These are phyloP conservation scores for Hyphodiscus sp. DNA, from an alignment of 2,329 filamentous ascomycete species.

Conservation along the genomic window DNA sequence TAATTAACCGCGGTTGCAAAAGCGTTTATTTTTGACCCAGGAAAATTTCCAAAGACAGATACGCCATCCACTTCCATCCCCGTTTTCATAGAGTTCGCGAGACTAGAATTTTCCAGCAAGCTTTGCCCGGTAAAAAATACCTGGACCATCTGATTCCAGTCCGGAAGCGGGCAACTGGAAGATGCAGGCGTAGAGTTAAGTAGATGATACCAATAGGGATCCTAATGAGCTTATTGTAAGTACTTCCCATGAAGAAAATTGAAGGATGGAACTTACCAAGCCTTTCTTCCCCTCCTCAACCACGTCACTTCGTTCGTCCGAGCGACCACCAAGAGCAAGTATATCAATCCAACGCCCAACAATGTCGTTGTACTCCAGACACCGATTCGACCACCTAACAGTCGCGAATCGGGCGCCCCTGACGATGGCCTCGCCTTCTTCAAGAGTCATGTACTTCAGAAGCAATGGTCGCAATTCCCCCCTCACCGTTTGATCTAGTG, in stretches of 20 bases:
- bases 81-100: constrained; percentile 28
- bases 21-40: constrained; percentile 42
- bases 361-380: constrained; percentile 72
- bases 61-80: constrained; percentile 36
- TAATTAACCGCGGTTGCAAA: constrained; percentile 67
- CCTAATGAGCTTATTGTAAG: constrained; percentile 18
- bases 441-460: constrained; percentile 58
- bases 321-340: constrained; percentile 63
- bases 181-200: constrained; percentile 46
- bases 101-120: constrained; percentile 25
- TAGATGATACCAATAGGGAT: constrained; percentile 62
- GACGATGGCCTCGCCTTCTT: constrained; percentile 44
- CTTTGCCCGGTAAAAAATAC: constrained; percentile 41
- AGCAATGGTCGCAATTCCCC: constrained; percentile 44
- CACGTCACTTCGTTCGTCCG: constrained; percentile 71
- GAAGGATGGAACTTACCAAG: constrained; percentile 58
- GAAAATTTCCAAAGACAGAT: constrained; percentile 33
- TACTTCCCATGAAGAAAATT: constrained; percentile 16
- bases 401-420: constrained; percentile 75
- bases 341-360: constrained; percentile 84
- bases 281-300: constrained; percentile 86
- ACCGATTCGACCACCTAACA: constrained; percentile 85
- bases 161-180: constrained; percentile 36
- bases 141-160: constrained; percentile 45
- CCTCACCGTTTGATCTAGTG: constrained; percentile 32